Evolutionary conservation across 345 rosid genomes (phyloP).

Genomic region (Theobroma cacao): DNA sequence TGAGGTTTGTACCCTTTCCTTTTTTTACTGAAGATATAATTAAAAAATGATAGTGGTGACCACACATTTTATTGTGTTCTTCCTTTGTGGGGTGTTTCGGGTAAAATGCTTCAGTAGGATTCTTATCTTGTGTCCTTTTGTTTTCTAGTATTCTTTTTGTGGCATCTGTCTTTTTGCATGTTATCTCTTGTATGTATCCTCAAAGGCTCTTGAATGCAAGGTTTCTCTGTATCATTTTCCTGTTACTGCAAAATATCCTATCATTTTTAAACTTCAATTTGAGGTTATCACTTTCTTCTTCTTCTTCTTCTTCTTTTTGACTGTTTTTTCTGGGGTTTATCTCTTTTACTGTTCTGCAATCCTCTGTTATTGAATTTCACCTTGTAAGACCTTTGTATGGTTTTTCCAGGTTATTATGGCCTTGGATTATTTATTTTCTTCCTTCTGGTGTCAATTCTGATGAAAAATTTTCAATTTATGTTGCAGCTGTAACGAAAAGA

Average conservation of each 20-base stretch:
- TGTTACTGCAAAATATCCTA: not conserved
- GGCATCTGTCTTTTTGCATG: conserved; percentile 18
- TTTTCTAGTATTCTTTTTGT: not conserved
- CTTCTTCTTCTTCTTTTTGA: not conserved
- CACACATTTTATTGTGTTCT: not conserved
- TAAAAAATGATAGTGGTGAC: not conserved
- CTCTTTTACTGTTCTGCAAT: not conserved
- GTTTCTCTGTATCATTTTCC: not conserved
- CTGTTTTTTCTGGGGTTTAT: not conserved
- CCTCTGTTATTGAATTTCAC: not conserved
- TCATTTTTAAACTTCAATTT: not conserved
- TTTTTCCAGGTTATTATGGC: not conserved
- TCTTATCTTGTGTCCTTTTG: not conserved
- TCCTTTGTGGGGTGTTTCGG: not conserved
- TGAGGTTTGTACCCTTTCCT: not conserved
- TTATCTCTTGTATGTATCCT: not conserved
- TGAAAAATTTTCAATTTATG: not conserved
- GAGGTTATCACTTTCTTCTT: not conserved
- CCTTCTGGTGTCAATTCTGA: not conserved
- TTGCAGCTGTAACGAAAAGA: conserved; percentile 26
- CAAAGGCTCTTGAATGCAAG: too few species aligned
- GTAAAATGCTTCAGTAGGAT: not conserved
- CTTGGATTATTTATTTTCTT: not conserved
- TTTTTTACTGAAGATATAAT: not conserved
- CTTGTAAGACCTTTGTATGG: not conserved